Base-by-base conservation (phyloP, 257 asterid species). In the Solanum microdontum region DNA sequence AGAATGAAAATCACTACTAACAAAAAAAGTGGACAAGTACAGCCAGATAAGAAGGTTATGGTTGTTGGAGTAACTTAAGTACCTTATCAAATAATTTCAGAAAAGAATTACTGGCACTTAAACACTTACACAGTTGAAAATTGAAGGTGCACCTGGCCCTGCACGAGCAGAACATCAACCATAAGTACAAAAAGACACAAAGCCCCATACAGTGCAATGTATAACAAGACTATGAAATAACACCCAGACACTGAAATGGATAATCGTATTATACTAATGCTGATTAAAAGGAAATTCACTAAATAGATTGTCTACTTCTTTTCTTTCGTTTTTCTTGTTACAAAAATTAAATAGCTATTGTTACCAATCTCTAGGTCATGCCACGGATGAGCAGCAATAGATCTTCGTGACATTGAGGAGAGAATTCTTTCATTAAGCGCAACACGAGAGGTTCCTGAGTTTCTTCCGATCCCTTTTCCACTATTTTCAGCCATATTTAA, bases 351-450 rank as follows among this genome's bases (percentile, higher is more conserved):
- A 88, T 37, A 43, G 68, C 26, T 86, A 85, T 26, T 51, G 55
- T 24, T 90, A 93, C 98, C 99, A n/a, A 96, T 96, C 90, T 96
- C 98, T 91, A 96, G 92, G 91, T 96, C 99, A 91, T 96, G 99
- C 99, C 98, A 95, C 11, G 99, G 99, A 91, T 96, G 98, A 87
- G 98, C 98, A 90, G 99, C 98, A 74, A 93, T 90, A 10, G 98
- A 88, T 91, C 94, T 90, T 64, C 93, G 89, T 2, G 97, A 90
- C 95, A 96, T 91, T 32, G 99, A 94, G 69, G 96, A 93, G 68
- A 95, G 94, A 75, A 96, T 96, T 91, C 98, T 91, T 88, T 96
- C 96, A 87, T 95, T 95, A 62, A 96, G 97, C 82, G 82, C 91
- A 85, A 66, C 90, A 64, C 87, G 92, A 72, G 92, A 66, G 84